Base-by-base conservation (phyloP, 495 filamentous ascomycete species). In the Podospora pseudoanserina region DNA sequence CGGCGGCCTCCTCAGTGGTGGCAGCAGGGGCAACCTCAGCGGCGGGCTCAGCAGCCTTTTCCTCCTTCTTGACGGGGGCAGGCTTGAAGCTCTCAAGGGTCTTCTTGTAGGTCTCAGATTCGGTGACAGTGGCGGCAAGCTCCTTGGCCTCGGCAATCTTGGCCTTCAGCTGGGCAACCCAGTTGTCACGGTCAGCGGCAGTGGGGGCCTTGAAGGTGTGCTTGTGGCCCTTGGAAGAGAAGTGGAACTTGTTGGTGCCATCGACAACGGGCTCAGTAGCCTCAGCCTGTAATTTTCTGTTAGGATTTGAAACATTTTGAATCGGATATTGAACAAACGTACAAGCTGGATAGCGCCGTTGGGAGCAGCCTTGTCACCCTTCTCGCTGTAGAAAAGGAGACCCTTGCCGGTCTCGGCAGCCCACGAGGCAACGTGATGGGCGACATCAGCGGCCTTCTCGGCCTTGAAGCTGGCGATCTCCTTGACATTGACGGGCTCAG, bases 351-450 rank as follows among this genome's bases (percentile, higher is more conserved):
- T 87, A 71, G 93, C 90, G 65, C 92, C 91, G 68, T 87, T 84
- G 39, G 94, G 94, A 60, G 84, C 87, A 59, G 83, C 81, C 88
- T 94, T 97, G 78, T 94, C 88, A 65, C 90, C 87, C 89, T 97
- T 97, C 74, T 79, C 77, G 79, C 88, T 87, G 80, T 92, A 92
- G 85, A 95, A 96, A 44, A 97, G 82, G 6, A 99, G 89, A 79
- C 95, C 95, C 86, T 96, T 97, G 75, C 95, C 94, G 67, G 95
- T 98, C 82, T 96, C 87, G 69, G 85, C 88, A 65, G 94, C 92
- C 90, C 96, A 96, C 56, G 95, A 90, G 72, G 87, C 89, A 72
- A 88, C 90, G 63, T 91, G 87, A 81, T 94, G 89, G 70, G 90
- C 90, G 68, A 89, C 80, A 16, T 91, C 89, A 54, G 82, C 78